Evolutionary conservation across 345 rosid species (phyloP).

Genomic region (Citrus maxima): DNA sequence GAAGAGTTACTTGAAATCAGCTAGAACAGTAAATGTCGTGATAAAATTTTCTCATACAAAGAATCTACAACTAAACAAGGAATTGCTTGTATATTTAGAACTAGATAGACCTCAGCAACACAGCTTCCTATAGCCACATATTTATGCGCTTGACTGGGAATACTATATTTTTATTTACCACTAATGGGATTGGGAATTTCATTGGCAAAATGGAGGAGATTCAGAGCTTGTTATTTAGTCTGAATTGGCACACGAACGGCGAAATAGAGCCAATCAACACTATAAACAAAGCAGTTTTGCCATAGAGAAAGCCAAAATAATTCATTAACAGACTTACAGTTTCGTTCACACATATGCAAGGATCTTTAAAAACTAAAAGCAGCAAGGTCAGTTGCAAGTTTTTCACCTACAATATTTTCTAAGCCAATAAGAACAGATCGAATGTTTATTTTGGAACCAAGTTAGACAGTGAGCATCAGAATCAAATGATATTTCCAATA

Average conservation of each 20-base stretch:
- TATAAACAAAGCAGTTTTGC: not conserved
- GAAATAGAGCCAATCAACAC: no score
- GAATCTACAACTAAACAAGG: not conserved
- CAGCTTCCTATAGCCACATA: no score
- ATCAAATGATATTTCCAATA: not conserved
- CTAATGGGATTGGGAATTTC: no score
- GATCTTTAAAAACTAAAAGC: not conserved
- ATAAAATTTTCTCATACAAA: not conserved
- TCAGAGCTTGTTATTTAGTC: no score
- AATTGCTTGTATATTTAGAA: no score
- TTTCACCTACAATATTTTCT: not conserved
- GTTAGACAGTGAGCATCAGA: not conserved
- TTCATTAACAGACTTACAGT: not conserved
- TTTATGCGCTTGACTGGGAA: no score
- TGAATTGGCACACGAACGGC: no score
- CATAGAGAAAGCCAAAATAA: not conserved
- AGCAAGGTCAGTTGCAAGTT: not conserved
- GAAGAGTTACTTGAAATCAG: not conserved
- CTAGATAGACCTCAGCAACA: no score
- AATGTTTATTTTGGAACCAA: not conserved
- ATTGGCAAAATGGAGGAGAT: no score
- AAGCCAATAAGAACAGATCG: not conserved
- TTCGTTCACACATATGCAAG: not conserved
- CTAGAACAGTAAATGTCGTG: not conserved
- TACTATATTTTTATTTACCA: no score